These are phyloP conservation scores for Borealophlyctis nickersoniae DNA, from an alignment of 192 early-diverging fungal genomes.

Conservation along the genomic window DNA sequence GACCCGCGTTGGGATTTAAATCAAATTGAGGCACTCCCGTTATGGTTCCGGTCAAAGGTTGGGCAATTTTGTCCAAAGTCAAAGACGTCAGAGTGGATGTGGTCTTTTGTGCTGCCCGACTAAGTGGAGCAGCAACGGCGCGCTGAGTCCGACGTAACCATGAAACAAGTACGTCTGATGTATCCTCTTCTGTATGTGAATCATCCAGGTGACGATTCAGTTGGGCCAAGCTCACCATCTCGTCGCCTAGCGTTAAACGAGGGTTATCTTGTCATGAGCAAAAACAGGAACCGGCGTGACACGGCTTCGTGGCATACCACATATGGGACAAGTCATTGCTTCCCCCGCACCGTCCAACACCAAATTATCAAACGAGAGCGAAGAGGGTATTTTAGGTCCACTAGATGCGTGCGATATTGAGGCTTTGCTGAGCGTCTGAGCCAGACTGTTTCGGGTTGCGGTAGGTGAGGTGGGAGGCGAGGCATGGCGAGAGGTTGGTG, in stretches of 20 bases:
- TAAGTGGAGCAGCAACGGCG: slow-evolving; percentile 21
- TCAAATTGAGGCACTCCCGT: slow-evolving; percentile 17
- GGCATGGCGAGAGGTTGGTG: background rate
- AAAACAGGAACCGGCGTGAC: background rate
- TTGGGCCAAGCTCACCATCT: slow-evolving; percentile 29
- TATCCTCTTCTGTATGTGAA: slow-evolving; percentile 33
- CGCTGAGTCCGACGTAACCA: slow-evolving; percentile 42
- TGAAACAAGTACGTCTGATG: slow-evolving; percentile 33
- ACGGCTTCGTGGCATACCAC: slow-evolving; percentile 15
- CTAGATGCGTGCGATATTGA: background rate
- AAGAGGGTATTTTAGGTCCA: background rate
- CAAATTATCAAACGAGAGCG: background rate
- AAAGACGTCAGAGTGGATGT: slow-evolving; percentile 16
- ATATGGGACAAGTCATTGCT: slow-evolving; percentile 26
- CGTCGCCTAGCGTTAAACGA: slow-evolving; percentile 20
- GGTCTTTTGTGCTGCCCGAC: slow-evolving; percentile 21
- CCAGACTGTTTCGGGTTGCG: background rate
- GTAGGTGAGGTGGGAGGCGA: background rate
- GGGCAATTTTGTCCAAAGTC: slow-evolving; percentile 18
- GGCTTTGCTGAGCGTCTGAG: background rate
- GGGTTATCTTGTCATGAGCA: background rate
- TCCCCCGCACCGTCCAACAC: background rate
- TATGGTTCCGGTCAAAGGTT: background rate
- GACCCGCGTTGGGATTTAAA: slow-evolving; percentile 21
- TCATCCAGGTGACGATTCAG: slow-evolving; percentile 47